Percentiles rank a stretch among this genome's conserved stretches.
phyloP scores from a whole-genome alignment of 139 green algal species.

The Dunaliella primolecta region DNA sequence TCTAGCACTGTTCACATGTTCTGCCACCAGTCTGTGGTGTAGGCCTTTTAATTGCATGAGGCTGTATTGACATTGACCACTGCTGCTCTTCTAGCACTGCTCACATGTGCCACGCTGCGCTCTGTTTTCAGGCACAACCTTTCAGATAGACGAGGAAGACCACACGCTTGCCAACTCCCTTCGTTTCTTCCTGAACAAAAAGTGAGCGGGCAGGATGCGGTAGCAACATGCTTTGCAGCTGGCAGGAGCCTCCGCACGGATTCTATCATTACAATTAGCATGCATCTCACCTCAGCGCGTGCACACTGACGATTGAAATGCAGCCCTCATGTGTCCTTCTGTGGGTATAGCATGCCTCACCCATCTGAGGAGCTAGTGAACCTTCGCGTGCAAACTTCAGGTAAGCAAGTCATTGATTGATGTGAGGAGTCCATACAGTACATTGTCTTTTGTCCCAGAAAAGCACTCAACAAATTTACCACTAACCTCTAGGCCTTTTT shows the following conservation, averaged over 20 bases:
- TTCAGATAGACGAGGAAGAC: constrained; percentile 75
- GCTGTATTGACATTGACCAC: neutral
- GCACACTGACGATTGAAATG: neutral
- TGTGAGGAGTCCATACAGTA: too few species aligned
- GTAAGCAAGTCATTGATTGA: too few species aligned
- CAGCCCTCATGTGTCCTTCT: constrained; percentile 73
- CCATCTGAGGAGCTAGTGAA: constrained; percentile 80
- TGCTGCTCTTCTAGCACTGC: neutral
- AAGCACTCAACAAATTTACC: too few species aligned
- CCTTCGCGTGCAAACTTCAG: constrained; percentile 81
- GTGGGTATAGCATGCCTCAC: constrained; percentile 82
- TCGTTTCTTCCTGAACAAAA: constrained; percentile 83
- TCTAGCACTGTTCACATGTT: too few species aligned
- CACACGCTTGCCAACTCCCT: constrained; percentile 84
- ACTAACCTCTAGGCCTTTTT: too few species aligned
- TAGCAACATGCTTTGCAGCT: neutral
- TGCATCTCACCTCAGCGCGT: neutral
- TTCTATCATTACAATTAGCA: neutral
- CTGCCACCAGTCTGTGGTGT: too few species aligned
- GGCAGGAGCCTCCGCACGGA: neutral
- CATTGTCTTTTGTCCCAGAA: too few species aligned
- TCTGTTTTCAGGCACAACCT: constrained; percentile 43
- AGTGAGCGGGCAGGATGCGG: constrained; percentile 41
- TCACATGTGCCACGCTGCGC: neutral
- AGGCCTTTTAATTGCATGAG: neutral